phyloP scores from a whole-genome alignment of 2,329 filamentous ascomycete genomes.

The Thermothelomyces thermophilus region DNA sequence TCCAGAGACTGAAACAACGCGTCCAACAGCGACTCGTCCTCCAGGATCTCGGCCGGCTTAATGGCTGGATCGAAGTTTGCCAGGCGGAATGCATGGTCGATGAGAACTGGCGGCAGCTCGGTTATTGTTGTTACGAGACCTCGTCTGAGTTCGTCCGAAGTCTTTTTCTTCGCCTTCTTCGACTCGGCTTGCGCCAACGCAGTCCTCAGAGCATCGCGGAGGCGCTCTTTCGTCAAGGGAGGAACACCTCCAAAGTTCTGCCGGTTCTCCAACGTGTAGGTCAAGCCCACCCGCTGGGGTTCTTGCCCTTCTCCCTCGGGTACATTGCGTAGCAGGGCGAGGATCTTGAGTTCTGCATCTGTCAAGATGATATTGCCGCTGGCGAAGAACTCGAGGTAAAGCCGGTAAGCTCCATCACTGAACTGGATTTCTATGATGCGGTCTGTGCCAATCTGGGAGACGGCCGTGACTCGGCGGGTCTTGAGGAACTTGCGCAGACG shows the following conservation, averaged over 20 bases:
- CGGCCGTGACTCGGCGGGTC: constrained; percentile 72
- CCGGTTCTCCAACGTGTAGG: constrained; percentile 72
- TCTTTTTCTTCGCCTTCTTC: constrained; percentile 68
- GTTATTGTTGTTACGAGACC: constrained; percentile 77
- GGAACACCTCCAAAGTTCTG: constrained; percentile 79
- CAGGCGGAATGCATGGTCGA: constrained; percentile 75
- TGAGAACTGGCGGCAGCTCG: constrained; percentile 78
- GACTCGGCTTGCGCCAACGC: constrained; percentile 40
- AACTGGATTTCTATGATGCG: constrained; percentile 88
- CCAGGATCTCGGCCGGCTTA: constrained; percentile 63
- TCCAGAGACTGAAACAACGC: constrained; percentile 61
- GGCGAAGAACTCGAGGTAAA: constrained; percentile 95
- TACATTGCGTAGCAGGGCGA: constrained; percentile 75
- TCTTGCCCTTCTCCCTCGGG: constrained; percentile 78
- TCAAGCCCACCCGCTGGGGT: constrained; percentile 66
- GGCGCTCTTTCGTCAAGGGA: constrained; percentile 63
- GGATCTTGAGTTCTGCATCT: constrained; percentile 72
- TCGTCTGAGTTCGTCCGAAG: constrained; percentile 68
- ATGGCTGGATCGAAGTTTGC: constrained; percentile 62
- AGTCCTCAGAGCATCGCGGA: constrained; percentile 61
- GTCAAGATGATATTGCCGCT: constrained; percentile 93
- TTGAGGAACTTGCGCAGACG: constrained; percentile 83
- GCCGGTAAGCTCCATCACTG: constrained; percentile 78
- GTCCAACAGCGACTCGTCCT: constrained; percentile 57
- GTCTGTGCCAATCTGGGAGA: constrained; percentile 86